phyloP scores from a whole-genome alignment of 352 stramenopile genomes.

The Phytopythium delawarense region DNA sequence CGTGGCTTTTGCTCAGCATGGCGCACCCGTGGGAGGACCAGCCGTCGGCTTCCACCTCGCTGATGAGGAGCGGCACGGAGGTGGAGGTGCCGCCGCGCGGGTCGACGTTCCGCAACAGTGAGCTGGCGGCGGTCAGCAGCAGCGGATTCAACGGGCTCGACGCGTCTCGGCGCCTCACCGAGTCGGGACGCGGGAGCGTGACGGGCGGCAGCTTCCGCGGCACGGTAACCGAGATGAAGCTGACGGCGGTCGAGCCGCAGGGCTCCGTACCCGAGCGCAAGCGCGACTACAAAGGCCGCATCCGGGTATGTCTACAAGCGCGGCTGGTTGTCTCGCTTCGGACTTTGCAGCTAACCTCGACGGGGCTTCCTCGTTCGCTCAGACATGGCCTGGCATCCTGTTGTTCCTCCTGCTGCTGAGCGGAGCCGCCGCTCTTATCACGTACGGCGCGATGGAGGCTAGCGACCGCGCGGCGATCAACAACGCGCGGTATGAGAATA shows the following conservation, averaged over 20 bases:
- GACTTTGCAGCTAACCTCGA: background rate
- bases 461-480: constrained; percentile 21
- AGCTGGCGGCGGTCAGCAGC: constrained; percentile 16
- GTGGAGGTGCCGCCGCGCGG: constrained; percentile 4
- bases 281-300: constrained; percentile 67
- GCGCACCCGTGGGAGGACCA: background rate
- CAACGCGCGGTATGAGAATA: constrained; percentile 24
- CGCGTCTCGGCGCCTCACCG: constrained; percentile 22
- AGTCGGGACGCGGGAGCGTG: constrained; percentile 20
- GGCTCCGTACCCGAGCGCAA: constrained; percentile 34
- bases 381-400: constrained; percentile 58
- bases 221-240: constrained; percentile 61
- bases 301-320: constrained; percentile 24
- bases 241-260: constrained; percentile 44
- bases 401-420: constrained; percentile 40
- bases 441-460: constrained; percentile 33
- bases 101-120: constrained; percentile 49
- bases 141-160: constrained; percentile 11
- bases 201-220: constrained; percentile 12
- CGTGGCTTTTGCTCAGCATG: background rate
- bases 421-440: constrained; percentile 40
- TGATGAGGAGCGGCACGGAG: background rate
- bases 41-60: constrained; percentile 11
- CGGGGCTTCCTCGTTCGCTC: background rate
- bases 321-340: background rate